Base-by-base conservation (phyloP, 2,329 filamentous ascomycete genomes). In the Colletotrichum caudatum region DNA sequence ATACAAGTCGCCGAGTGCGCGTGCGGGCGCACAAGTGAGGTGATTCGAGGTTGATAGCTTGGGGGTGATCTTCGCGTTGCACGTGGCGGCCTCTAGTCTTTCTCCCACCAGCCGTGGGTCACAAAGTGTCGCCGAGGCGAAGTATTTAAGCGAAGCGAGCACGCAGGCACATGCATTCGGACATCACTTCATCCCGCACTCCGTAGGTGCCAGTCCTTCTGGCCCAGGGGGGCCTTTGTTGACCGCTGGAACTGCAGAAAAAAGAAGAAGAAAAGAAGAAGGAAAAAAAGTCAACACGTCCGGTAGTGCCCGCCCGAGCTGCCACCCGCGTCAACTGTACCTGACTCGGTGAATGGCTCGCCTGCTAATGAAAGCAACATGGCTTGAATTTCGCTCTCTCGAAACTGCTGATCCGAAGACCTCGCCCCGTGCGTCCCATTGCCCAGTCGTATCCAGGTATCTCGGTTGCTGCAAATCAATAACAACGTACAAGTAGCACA, bases 391-490 rank as follows among this genome's bases (percentile, higher is more conserved):
- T 59, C 46, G 54, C 65, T 72, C n/a, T 69, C 23, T 29, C 23
- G 54, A 69, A 53, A 69, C 65, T 69, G 65, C 39, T 51, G 37
- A 26, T 64, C 46, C 54, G 35, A 69, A 64, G 46, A 59, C 39
- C 41, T 50, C 65, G 46, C 35, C 64, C 48, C 53, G 16, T 54
- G 33, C 54, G 48, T 61, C 60, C 59, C 59, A 69, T 60, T 54
- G 56, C 33, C 69, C 48, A 56, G 60, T 56, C 60, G 65, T 64
- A 54, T 64, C 69, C 48, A 72, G 69, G 69, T 72, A 72, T 72
- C 69, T 72, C 59, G 60, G 59, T 72, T 72, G 69, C 60, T 69
- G 69, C 20, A 54, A 58, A 68, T 64, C 37, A 58, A 33, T 16
- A 54, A 54, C 51, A 29, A 39, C 58, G 54, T 29, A 72, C 64